Percentiles rank a stretch among this genome's conserved stretches.
Evolutionary conservation across 192 early-diverging fungal species (phyloP).

Genomic region (Coemansia sp.): DNA sequence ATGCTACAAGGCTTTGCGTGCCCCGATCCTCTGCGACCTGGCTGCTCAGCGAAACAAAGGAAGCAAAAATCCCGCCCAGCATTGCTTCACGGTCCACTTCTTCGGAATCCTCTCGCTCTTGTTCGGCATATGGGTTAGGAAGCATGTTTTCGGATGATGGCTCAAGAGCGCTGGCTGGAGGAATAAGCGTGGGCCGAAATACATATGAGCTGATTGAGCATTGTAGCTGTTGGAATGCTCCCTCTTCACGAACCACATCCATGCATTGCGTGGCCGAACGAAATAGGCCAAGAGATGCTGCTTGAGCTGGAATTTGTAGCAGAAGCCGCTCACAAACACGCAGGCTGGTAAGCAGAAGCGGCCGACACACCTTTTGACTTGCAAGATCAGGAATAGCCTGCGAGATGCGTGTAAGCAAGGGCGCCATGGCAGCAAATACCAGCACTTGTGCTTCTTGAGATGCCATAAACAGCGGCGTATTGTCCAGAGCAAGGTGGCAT

Average conservation of each 20-base stretch:
- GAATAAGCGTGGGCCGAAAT: slow-evolving; percentile 4
- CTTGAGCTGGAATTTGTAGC: slow-evolving; percentile 2
- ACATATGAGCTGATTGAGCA: neutral
- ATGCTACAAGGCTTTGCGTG: neutral
- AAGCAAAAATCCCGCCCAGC: slow-evolving; percentile 18
- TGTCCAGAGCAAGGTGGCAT: slow-evolving; percentile 4
- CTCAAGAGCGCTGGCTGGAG: neutral
- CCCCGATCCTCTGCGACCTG: neutral
- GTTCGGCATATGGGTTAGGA: neutral
- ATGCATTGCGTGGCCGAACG: neutral
- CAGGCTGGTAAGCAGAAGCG: neutral
- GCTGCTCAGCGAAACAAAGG: slow-evolving; percentile 3
- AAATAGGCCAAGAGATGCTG: slow-evolving; percentile 25
- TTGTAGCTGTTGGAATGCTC: neutral
- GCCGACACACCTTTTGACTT: neutral
- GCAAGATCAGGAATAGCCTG: neutral
- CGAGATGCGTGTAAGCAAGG: slow-evolving; percentile 16
- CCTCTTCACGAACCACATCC: neutral
- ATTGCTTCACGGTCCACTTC: slow-evolving; percentile 16
- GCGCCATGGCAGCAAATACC: slow-evolving; percentile 23
- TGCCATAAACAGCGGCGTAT: slow-evolving; percentile 13
- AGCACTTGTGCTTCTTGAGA: slow-evolving; percentile 13
- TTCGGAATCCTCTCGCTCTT: slow-evolving; percentile 20
- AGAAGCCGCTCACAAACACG: slow-evolving; percentile 15
- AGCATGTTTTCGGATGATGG: neutral